These are phyloP conservation scores for Saccharomycopsis sp. DNA, from an alignment of 805 yeast species.

Conservation along the genomic window DNA sequence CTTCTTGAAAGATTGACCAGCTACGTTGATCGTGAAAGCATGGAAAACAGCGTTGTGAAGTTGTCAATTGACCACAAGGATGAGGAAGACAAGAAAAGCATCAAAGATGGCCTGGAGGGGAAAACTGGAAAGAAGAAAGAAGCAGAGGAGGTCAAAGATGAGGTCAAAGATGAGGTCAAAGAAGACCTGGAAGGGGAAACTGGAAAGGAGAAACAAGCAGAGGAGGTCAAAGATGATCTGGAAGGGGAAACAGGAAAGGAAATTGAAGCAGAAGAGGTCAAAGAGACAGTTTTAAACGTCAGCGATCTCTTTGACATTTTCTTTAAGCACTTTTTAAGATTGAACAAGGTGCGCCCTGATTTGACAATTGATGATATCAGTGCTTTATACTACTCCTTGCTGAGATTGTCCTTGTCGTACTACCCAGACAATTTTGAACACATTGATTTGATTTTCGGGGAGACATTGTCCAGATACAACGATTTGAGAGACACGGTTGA, in stretches of 20 bases:
- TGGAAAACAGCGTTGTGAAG: slow-evolving; percentile 15
- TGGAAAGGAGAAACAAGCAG: slow-evolving; percentile 2
- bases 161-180: slow-evolving; percentile 14
- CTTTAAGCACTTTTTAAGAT: slow-evolving; percentile 51
- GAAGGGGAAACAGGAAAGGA: slow-evolving; percentile 4
- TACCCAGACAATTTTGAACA: slow-evolving; percentile 54
- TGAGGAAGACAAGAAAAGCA: slow-evolving; percentile 1
- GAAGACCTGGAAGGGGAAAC: slow-evolving; percentile 17
- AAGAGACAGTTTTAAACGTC: slow-evolving; percentile 18
- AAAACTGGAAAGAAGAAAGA: slow-evolving; percentile 17
- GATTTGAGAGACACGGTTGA: slow-evolving; percentile 27
- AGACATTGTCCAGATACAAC: slow-evolving; percentile 36
- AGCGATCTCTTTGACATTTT: slow-evolving; percentile 50
- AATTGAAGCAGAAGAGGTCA: slow-evolving; percentile 2
- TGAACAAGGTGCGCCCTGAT: slow-evolving; percentile 52
- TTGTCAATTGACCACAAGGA: slow-evolving; percentile 11
- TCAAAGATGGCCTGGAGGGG: no score
- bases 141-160: slow-evolving; percentile 17
- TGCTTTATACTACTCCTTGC: slow-evolving; percentile 53
- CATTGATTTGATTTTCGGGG: slow-evolving; percentile 52
- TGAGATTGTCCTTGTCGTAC: slow-evolving; percentile 54
- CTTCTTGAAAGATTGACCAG: slow-evolving; percentile 63
- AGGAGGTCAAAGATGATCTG: slow-evolving; percentile 5
- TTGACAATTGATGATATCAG: slow-evolving; percentile 60
- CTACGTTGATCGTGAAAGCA: slow-evolving; percentile 36